Evolutionary conservation across 129 eudicot genomes (phyloP), one percentile per base, ranked within the genome.

Genomic region (Helianthus tuberosus): DNA sequence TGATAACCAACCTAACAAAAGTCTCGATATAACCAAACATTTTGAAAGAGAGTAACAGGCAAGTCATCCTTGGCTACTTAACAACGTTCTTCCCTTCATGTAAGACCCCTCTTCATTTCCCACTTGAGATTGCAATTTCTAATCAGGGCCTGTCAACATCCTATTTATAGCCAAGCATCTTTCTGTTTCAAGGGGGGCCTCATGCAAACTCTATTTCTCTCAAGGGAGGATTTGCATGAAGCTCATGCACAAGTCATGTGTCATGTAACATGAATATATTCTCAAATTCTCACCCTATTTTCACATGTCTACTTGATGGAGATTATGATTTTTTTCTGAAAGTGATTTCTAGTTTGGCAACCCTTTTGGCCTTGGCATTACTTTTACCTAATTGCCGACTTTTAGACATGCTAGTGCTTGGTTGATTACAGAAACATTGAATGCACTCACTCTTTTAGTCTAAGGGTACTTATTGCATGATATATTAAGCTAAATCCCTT

Each of bases 21-120:
- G 49, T 41, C 44, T 44, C 17, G 9, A 52, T 64, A 50, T n/a
- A 20, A 11, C 3, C 5, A 32, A 58, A 41, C 10, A 6, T 11
- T 64, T 23, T 62, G 46, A 52, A 44, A 69, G 57, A 71, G 61
- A 20, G 55, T n/a, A 25, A 60, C 79, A 83, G 93, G 90, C 90
- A 85, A 88, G 88, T 85, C 93, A 88, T 88, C 88, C 93, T 88
- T 88, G 93, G 90, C 93, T 88, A 85, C 80, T 69, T 53, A 80
- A 85, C 89, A 55, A 73, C 12, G 35, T 76, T 80, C 79, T 77
- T 73, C 77, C 75, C 77, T 78, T 78, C 88, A 80, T 83, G 86
- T 74, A 77, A 86, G 84, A 62, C 81, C 86, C 35, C 69, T 84
- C 75, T 77, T 75, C 77, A 68, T 59, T 48, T 72, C 50, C 7